phyloP scores from a whole-genome alignment of 257 asterid genomes.

The Jacaranda copaia region DNA sequence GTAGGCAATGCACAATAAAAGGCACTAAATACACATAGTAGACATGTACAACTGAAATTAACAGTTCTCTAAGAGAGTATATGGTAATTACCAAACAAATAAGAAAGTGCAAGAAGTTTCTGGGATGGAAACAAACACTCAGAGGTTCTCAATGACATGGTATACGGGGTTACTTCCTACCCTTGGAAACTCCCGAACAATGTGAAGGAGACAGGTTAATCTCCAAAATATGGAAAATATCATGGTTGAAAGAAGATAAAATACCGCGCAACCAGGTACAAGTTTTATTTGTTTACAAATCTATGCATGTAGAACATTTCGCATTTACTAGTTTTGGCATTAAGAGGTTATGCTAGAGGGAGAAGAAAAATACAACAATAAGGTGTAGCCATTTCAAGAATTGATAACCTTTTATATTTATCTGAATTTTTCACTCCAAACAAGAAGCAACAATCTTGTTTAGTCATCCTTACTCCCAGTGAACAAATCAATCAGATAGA shows the following conservation, averaged over 20 bases:
- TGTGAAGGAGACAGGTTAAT: background rate
- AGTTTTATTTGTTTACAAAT: background rate
- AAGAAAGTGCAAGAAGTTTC: background rate
- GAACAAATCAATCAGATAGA: background rate
- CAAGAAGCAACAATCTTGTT: background rate
- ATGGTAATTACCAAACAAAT: background rate
- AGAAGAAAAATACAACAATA: background rate
- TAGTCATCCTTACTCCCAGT: slow-evolving; percentile 1
- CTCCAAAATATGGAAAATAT: background rate
- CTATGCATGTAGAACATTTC: background rate
- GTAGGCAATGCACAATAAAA: slow-evolving; percentile 12
- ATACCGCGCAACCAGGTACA: background rate
- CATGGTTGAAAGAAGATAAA: background rate
- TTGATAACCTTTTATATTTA: background rate
- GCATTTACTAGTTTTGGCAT: background rate
- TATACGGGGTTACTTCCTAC: background rate
- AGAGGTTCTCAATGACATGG: slow-evolving; percentile 2
- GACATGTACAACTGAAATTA: background rate
- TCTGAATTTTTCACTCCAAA: background rate
- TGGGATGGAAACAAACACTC: background rate
- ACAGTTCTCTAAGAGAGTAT: background rate
- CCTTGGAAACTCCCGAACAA: background rate
- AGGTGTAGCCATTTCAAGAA: background rate
- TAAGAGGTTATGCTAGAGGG: no score
- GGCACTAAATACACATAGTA: background rate